phyloP scores from a whole-genome alignment of 208 protist genomes.

The Crithidia fasciculata region DNA sequence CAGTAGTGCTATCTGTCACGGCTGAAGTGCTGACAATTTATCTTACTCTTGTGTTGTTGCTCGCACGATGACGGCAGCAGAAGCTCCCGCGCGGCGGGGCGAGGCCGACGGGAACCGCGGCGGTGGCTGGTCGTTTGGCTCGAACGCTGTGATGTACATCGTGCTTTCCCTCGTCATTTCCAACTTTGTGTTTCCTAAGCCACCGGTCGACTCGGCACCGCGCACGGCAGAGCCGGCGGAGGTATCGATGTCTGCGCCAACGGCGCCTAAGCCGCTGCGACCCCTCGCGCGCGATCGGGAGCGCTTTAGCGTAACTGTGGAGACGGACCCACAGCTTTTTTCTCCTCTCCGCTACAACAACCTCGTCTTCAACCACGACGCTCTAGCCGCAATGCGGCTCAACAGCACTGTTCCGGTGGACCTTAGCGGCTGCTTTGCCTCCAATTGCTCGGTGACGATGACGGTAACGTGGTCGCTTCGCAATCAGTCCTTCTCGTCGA shows the following conservation, averaged over 20 bases:
- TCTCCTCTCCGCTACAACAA: constrained; percentile 31
- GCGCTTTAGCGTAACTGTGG: constrained; percentile 26
- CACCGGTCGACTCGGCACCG: not conserved
- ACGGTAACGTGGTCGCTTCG: constrained; percentile 34
- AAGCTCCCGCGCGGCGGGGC: not conserved
- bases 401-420: constrained; percentile 33
- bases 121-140: constrained; percentile 9
- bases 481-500: constrained; percentile 20
- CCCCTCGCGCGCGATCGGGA: constrained; percentile 33
- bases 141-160: constrained; percentile 24
- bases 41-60: not conserved
- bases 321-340: constrained; percentile 34
- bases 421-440: constrained; percentile 25
- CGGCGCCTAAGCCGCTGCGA: constrained; percentile 7
- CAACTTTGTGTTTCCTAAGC: constrained; percentile 23
- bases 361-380: constrained; percentile 30
- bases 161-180: constrained; percentile 12
- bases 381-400: constrained; percentile 8
- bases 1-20: too few species aligned
- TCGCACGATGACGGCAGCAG: constrained; percentile 2
- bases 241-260: not conserved
- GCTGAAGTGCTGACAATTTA: too few species aligned
- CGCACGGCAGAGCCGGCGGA: not conserved
- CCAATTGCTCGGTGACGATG: constrained; percentile 34
- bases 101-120: constrained; percentile 8